Evolutionary conservation across 768 basidiomycete species (phyloP), one percentile per base, ranked within the genome.

Genomic region (Rhodotorula diobovata): DNA sequence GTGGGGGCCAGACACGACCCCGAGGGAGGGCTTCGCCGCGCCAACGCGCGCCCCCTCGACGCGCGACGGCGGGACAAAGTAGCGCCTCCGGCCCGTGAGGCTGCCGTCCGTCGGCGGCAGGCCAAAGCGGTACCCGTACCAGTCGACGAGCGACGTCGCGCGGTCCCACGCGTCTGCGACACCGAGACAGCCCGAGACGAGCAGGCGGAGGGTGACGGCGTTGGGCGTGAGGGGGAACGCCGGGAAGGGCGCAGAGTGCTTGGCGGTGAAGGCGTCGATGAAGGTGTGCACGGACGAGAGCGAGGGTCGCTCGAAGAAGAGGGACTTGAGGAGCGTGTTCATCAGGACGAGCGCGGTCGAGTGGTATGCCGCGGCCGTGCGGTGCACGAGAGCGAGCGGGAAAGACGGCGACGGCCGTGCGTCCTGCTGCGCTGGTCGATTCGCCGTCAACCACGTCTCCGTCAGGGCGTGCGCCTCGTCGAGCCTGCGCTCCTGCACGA

Each of bases 251-350:
- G 57, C 53, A 8, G 66, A 45, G 46, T 64, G 54, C 8, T 9
- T 37, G 0, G 25, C 7, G 57, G 64, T 12, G 62, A 70, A 73
- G 7, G 25, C 1, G 14, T 35, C 20, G 45, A 61, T 0, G 30
- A 76, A 70, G 41, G 18, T 4, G 56, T 50, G 54, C 66, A 74
- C 23, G 55, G 59, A 28, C 48, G 60, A 20, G 25, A 51, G 37
- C 1, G 63, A 10, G 28, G 62, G n/a, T 20, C 67, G 63, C 28
- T 68, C 54, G 78, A 88, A 55, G 86, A 89, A 77, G 83, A 82
- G 50, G 84, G 89, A 57, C 78, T 89, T 23, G 79, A 81, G 10
- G 81, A 83, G 59, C 85, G 85, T 21, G 78, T 80, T 25, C 82
- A 82, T 20, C 83, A 86, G 25, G 82, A 83, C 50, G 81, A 86